Percentiles rank a stretch among this genome's conserved stretches.
These are phyloP conservation scores for Citrus mangshanensis DNA, from an alignment of 345 rosid genomes.

Conservation along the genomic window DNA sequence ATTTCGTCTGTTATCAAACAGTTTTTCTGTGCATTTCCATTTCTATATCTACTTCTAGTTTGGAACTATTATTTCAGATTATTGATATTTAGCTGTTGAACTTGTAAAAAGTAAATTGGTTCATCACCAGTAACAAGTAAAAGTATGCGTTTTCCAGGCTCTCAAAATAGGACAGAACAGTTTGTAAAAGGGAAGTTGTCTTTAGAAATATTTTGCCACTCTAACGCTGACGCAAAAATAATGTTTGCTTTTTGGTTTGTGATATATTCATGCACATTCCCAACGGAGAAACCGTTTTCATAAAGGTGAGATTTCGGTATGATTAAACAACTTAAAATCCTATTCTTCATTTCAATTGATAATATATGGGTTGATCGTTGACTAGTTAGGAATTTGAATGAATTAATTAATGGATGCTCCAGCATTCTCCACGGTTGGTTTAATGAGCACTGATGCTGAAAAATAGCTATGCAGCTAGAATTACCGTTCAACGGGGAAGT, in stretches of 20 bases:
- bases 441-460: conserved; percentile 41
- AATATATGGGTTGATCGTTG: background rate
- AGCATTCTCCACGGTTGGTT: conserved; percentile 32
- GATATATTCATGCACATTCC: conserved; percentile 45
- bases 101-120: background rate
- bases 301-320: conserved; percentile 41
- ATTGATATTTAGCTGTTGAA: background rate
- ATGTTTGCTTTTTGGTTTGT: too few relatives aligned
- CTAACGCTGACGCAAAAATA: too few relatives aligned
- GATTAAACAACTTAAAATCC: background rate
- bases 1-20: background rate
- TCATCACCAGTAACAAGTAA: too few relatives aligned
- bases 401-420: conserved; percentile 34
- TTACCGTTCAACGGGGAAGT: conserved; percentile 40
- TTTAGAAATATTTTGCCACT: too few relatives aligned
- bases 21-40: background rate
- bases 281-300: conserved; percentile 65
- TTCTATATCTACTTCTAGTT: too few relatives aligned
- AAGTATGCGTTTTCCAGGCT: too few relatives aligned
- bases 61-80: too few relatives aligned
- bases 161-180: too few relatives aligned
- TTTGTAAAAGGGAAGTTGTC: background rate
- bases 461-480: conserved; percentile 35
- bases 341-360: background rate
- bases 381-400: background rate